Evolutionary conservation across 306 rosid species (phyloP).

Genomic region (Quercus rubra): DNA sequence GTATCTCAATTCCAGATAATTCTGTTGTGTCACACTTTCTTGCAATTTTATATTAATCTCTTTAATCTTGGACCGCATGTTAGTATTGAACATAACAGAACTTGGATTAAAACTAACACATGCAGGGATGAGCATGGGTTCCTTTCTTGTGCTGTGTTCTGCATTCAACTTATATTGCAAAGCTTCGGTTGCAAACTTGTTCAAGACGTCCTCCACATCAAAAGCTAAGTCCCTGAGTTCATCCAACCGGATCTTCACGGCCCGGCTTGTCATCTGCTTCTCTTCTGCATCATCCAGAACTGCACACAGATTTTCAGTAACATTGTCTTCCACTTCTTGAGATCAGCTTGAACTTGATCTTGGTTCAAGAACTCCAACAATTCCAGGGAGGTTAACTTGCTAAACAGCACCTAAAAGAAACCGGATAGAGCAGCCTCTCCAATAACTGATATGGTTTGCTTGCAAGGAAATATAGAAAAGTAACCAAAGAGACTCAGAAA

Average conservation of each 20-base stretch:
- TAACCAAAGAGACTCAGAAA: too few relatives aligned
- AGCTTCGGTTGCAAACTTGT: slow-evolving; percentile 1
- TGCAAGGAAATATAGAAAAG: too few relatives aligned
- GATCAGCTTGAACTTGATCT: background rate
- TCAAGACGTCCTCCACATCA: slow-evolving; percentile 16
- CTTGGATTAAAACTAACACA: background rate
- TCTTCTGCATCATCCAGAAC: background rate
- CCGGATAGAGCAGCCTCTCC: too few relatives aligned
- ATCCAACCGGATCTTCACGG: slow-evolving; percentile 1
- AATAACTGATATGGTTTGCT: too few relatives aligned
- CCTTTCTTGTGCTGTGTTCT: background rate
- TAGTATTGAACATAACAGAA: too few relatives aligned
- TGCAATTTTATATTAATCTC: too few relatives aligned
- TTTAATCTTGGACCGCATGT: too few relatives aligned
- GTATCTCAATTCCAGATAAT: background rate
- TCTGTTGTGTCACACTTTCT: background rate
- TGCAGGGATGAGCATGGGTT: background rate
- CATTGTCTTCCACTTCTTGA: background rate
- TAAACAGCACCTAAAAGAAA: background rate
- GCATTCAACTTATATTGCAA: background rate
- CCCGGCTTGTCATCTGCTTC: background rate
- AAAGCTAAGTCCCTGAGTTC: slow-evolving; percentile 12
- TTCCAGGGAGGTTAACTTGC: background rate
- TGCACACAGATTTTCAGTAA: too few relatives aligned
- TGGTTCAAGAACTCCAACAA: background rate